These are phyloP conservation scores for Chaetomium sp. DNA, from an alignment of 2,329 filamentous ascomycete genomes.

Conservation along the genomic window DNA sequence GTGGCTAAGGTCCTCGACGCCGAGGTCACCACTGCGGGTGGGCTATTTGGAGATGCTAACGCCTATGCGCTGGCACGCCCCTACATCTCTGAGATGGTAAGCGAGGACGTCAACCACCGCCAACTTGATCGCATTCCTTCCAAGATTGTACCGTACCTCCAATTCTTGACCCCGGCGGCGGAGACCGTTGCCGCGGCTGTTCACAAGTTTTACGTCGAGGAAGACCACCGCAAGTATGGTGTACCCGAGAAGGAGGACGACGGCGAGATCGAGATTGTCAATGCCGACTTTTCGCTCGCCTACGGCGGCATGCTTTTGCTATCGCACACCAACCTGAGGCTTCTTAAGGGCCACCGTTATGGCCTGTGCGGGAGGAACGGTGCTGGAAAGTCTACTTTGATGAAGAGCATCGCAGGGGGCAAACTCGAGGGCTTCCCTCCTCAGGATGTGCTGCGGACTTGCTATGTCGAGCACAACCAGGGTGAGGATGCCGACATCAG, in stretches of 20 bases:
- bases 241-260: constrained; percentile 81
- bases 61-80: constrained; percentile 60
- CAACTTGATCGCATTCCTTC: constrained; percentile 64
- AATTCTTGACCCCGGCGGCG: constrained; percentile 54
- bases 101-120: constrained; percentile 80
- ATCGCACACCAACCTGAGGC: constrained; percentile 88
- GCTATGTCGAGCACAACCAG: constrained; percentile 99
- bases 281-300: constrained; percentile 92
- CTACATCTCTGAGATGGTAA: constrained; percentile 79
- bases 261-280: constrained; percentile 92
- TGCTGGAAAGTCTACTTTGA: constrained; percentile 97
- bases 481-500: constrained; percentile 95
- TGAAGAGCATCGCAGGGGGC: constrained; percentile 91
- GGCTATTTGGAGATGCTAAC: constrained; percentile 54
- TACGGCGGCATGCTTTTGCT: constrained; percentile 97
- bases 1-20: constrained; percentile 68
- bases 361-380: constrained; percentile 96
- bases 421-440: constrained; percentile 96
- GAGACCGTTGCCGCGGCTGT: constrained; percentile 64
- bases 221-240: constrained; percentile 83
- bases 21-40: constrained; percentile 65
- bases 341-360: constrained; percentile 95
- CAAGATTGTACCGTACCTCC: constrained; percentile 69
- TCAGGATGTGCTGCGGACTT: constrained; percentile 86
- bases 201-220: constrained; percentile 70